Evolutionary conservation across 2,329 filamentous ascomycete species (phyloP).

Genomic region (Teratosphaeria viscida): DNA sequence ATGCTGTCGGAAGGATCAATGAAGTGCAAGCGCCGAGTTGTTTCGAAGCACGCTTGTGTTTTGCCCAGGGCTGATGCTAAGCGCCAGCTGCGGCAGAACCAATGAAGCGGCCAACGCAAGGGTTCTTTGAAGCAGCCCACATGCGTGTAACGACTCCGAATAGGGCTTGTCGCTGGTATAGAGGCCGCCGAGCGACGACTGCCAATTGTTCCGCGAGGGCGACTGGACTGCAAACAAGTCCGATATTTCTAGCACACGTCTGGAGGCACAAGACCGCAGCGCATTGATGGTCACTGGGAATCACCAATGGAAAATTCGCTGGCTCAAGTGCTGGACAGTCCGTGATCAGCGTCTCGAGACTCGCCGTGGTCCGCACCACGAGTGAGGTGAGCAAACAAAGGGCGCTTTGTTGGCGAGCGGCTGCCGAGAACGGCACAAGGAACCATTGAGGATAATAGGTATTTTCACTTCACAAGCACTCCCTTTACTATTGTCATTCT

Average conservation of each 20-base stretch:
- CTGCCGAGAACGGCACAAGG: not conserved
- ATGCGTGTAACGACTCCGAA: too few species aligned
- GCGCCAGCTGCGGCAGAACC: too few species aligned
- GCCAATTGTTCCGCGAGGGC: not conserved
- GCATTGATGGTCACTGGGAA: not conserved
- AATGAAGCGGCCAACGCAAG: too few species aligned
- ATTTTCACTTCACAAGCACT: not conserved
- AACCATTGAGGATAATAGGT: not conserved
- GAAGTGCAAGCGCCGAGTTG: too few species aligned
- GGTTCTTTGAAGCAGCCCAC: too few species aligned
- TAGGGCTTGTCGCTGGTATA: too few species aligned
- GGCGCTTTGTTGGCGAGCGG: not conserved
- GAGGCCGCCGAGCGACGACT: too few species aligned
- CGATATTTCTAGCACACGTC: not conserved
- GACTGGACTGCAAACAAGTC: not conserved
- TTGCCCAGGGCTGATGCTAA: too few species aligned
- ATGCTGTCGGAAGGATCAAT: too few species aligned
- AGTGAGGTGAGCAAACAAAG: not conserved
- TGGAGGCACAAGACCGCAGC: not conserved
- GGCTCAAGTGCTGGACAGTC: not conserved
- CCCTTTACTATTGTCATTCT: not conserved
- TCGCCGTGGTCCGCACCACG: not conserved
- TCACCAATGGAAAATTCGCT: not conserved
- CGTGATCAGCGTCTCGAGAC: not conserved
- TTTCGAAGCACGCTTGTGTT: too few species aligned